Evolutionary conservation across 768 basidiomycete genomes (phyloP).

Genomic region (Fomitopsis serialis): DNA sequence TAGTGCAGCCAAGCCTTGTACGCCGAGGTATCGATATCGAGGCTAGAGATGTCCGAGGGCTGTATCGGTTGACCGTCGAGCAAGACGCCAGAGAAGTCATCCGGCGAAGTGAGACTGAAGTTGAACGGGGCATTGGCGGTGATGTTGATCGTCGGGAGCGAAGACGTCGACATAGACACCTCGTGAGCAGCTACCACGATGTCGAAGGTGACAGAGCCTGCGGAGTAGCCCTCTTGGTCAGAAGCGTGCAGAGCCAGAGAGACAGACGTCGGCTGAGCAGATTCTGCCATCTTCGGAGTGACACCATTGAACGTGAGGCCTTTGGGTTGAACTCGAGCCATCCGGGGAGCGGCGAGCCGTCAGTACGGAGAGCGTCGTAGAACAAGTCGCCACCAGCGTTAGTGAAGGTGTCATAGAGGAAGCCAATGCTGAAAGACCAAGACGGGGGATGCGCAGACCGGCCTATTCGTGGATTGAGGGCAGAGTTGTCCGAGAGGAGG

Average conservation of each 20-base stretch:
- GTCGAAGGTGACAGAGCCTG: slow-evolving; percentile 53
- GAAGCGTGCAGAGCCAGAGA: slow-evolving; percentile 61
- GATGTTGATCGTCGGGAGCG: slow-evolving; percentile 66
- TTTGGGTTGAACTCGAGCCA: slow-evolving; percentile 72
- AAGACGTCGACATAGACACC: slow-evolving; percentile 39
- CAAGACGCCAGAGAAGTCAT: slow-evolving; percentile 58
- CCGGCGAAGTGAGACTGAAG: slow-evolving; percentile 44
- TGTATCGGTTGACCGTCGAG: slow-evolving; percentile 59
- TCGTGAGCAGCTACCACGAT: slow-evolving; percentile 68
- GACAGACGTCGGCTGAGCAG: slow-evolving; percentile 37
- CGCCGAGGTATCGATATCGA: slow-evolving; percentile 55
- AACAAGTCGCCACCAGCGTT: slow-evolving; percentile 28
- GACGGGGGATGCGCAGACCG: slow-evolving; percentile 66
- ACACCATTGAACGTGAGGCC: slow-evolving; percentile 77
- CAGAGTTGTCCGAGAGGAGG: slow-evolving; percentile 53
- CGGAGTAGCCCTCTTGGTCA: slow-evolving; percentile 69
- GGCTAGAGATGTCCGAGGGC: slow-evolving; percentile 46
- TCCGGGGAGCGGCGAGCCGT: slow-evolving; percentile 65
- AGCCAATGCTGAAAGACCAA: slow-evolving; percentile 92
- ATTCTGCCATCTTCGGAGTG: slow-evolving; percentile 44
- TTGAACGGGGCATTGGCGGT: slow-evolving; percentile 53
- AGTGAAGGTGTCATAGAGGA: slow-evolving; percentile 58
- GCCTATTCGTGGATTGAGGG: slow-evolving; percentile 41
- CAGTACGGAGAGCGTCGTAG: slow-evolving; percentile 58
- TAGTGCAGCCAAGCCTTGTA: slow-evolving; percentile 57